These are phyloP conservation scores for Scheffersomyces spartinae DNA, from an alignment of 805 yeast species.

Conservation along the genomic window DNA sequence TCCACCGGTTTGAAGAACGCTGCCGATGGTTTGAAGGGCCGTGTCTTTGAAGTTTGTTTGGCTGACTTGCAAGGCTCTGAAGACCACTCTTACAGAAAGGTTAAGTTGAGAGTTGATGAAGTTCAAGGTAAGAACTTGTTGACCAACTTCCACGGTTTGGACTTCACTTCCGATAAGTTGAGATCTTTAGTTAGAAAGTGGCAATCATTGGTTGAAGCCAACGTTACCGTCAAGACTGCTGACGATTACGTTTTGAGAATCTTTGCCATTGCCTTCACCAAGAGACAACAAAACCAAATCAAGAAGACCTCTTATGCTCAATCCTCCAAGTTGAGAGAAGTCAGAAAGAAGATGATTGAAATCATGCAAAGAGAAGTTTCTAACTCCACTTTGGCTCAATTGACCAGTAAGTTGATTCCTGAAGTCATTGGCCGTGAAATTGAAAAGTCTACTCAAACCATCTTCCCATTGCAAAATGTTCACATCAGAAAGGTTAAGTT, in stretches of 20 bases:
- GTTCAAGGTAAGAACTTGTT: constrained; percentile 97
- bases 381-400: constrained; percentile 90
- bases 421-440: constrained; percentile 98
- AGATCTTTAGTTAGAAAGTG: constrained; percentile 97
- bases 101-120: constrained; percentile 96
- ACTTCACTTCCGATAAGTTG: constrained; percentile 95
- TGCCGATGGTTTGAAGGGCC: constrained; percentile 96
- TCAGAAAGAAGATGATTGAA: constrained; percentile 94
- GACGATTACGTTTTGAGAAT: constrained; percentile 96
- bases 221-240: constrained; percentile 95
- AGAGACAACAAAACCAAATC: constrained; percentile 92
- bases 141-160: constrained; percentile 99
- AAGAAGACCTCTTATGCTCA: constrained; percentile 98
- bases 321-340: constrained; percentile 93
- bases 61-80: constrained; percentile 98
- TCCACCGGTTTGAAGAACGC: constrained; percentile 97
- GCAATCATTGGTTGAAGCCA: constrained; percentile 97
- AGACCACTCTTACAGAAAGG: constrained; percentile 97
- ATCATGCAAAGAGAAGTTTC: constrained; percentile 95
- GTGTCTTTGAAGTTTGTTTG: constrained; percentile 89
- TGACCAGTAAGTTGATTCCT: constrained; percentile 94
- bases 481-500: constrained; percentile 98
- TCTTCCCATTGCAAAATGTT: constrained; percentile 97
- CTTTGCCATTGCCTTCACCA: constrained; percentile 97
- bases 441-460: constrained; percentile 88